Evolutionary conservation across 129 eudicot genomes (phyloP), one percentile per base, ranked within the genome.

Genomic region (Deinandra increscens): DNA sequence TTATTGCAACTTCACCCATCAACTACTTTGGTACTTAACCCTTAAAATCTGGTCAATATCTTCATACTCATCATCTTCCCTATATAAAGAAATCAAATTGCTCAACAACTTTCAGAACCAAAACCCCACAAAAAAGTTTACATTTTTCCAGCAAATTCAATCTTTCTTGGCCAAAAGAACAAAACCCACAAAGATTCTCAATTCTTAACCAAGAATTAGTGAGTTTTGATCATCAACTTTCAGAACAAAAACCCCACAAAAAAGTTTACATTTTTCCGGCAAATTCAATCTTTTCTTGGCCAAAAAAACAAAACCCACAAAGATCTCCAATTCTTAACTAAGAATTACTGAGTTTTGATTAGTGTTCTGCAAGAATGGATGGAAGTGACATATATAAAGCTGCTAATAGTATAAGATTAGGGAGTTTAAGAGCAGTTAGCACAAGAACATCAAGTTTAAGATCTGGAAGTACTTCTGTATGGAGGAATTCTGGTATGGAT

Each of bases 401-500:
- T 29, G 37, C 18, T 10, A 58, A 51, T 23, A 75, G 80, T 50
- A 75, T 67, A 58, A 46, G 80, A 60, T 48, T 60, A 58, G 74
- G 61, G 26, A 75, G 80, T 67, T 14, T 75, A 58, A 75, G 80
- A 67, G 51, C 41, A 22, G 51, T 15, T 60, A 75, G 80, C 34
- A 42, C 66, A 18, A 12, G 66, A 49, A 29, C 31, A 23, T n/a
- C 67, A 10, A 88, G 96, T 54, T 67, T 87, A 31, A 82, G 84
- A 78, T 49, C 69, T 13, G 80, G 66, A 5, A 75, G 85, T 74
- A 68, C 81, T 18, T 75, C 87, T 1, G 20, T 77, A 60, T 85
- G 91, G 89, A 79, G 89, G 63, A 78, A 78, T 33, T 58, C 70
- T 5, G 78, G 84, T 3, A 20, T 60, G 29, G 91, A 85, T 13